Conservation (phyloP, 2,329 filamentous ascomycete genomes). For the Trichoderma brevicompactum region DNA sequence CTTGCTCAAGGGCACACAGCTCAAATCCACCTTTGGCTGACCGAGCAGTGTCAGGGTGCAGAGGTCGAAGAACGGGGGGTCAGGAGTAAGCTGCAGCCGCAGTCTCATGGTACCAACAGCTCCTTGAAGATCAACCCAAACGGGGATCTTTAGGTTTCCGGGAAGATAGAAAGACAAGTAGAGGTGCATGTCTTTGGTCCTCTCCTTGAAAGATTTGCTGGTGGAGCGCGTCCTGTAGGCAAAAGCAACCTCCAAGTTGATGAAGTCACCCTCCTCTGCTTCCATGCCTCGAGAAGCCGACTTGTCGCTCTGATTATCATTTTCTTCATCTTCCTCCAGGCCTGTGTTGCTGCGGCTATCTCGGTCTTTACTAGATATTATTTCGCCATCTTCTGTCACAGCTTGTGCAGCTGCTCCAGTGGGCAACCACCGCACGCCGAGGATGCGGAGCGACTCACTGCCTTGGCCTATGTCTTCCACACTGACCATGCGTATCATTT, state of each 20-base stretch:
- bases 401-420: slow-evolving; percentile 69
- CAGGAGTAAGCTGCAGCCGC: slow-evolving; percentile 72
- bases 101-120: slow-evolving; percentile 72
- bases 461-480: slow-evolving; percentile 78
- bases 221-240: slow-evolving; percentile 69
- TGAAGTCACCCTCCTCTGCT: slow-evolving; percentile 76
- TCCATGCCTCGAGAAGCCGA: slow-evolving; percentile 64
- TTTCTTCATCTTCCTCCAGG: slow-evolving; percentile 41
- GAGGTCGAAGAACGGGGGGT: slow-evolving; percentile 77
- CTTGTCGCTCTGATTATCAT: slow-evolving; percentile 41
- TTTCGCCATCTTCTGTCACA: slow-evolving; percentile 61
- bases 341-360: slow-evolving; percentile 33
- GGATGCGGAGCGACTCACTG: slow-evolving; percentile 69
- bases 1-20: slow-evolving; percentile 71
- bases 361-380: slow-evolving; percentile 46
- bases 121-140: slow-evolving; percentile 77
- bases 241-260: slow-evolving; percentile 76
- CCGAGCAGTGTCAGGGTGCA: slow-evolving; percentile 76
- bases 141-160: slow-evolving; percentile 58
- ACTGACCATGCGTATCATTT: slow-evolving; percentile 72
- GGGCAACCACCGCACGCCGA: slow-evolving; percentile 73
- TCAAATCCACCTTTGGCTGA: slow-evolving; percentile 72
- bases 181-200: slow-evolving; percentile 69
- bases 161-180: slow-evolving; percentile 72
- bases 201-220: slow-evolving; percentile 66